Evolutionary conservation across 352 stramenopile species (phyloP).

Genomic region (Globisporangium cystogenes): DNA sequence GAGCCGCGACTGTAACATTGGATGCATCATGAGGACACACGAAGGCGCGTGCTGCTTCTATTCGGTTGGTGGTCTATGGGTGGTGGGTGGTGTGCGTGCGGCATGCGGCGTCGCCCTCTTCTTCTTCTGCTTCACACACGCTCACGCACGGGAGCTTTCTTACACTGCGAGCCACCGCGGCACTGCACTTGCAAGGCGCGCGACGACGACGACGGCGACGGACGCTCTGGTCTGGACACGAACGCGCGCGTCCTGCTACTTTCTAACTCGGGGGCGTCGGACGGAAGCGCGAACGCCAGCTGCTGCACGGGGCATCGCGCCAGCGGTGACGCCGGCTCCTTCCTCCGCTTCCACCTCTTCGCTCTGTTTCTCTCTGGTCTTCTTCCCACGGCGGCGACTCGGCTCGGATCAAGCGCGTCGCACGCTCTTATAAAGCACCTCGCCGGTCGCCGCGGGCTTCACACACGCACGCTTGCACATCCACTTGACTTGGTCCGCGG

Average conservation of each 20-base stretch:
- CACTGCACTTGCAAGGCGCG: not conserved
- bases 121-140: too few relatives aligned
- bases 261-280: not conserved
- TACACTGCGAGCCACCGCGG: not conserved
- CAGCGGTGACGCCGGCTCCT: not conserved
- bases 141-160: not conserved
- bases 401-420: not conserved
- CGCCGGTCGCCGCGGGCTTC: not conserved
- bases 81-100: not conserved
- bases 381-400: not conserved
- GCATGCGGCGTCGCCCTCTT: too few relatives aligned
- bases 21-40: not conserved
- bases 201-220: not conserved
- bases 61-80: not conserved
- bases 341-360: not conserved
- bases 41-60: not conserved
- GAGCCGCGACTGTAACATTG: conserved; percentile 17
- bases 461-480: not conserved
- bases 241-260: not conserved
- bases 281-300: too few relatives aligned
- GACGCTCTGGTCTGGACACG: not conserved
- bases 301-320: too few relatives aligned
- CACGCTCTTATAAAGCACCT: not conserved
- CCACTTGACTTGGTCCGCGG: not conserved
- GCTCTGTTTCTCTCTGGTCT: not conserved